Evolutionary conservation across 495 filamentous ascomycete genomes (phyloP), one percentile per base, ranked within the genome.

Genomic region (Chaetomium fimeti): DNA sequence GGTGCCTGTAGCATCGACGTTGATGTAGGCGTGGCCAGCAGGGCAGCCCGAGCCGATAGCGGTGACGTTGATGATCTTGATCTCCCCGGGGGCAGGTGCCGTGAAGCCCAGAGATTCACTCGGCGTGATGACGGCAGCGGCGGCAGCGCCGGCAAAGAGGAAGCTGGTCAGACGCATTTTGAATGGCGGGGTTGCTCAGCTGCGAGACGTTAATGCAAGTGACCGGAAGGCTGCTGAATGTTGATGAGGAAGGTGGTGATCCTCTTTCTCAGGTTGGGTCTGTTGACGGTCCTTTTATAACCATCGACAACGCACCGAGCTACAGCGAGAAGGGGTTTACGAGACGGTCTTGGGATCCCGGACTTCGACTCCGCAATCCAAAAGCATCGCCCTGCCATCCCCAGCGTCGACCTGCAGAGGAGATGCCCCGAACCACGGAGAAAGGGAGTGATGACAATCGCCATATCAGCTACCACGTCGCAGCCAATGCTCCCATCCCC

Each of bases 41-140:
- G 73, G 71, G 66, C 73, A 75, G 64, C 71, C 73, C 27, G 69
- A 68, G 36, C 73, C 71, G 47, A 71, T 69, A 67, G 70, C 72
- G 49, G 54, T 69, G 57, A 74, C 65, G 43, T 62, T 62, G 61
- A 72, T 40, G 61, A 74, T 72, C 63, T 71, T 71, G 63, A 73
- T 64, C 25, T 71, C 63, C 20, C 27, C 27, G 13, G 63, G 48
- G 0, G 40, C 38, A 38, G 64, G 66, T 3, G 42, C 16, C 9
- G n/a, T 11, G 52, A 62, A 55, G 27, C 60, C 59, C n/a, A 58
- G 42, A 22, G 64, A 18, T 25, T 27, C 11, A 5, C 45, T 24
- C n/a, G 54, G 47, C 3, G 36, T 18, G 36, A 61, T 25, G 20
- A 57, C 58, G 15, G 69, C 66, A 18, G 64, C 62, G 58, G 63